A percentile compares a stretch with the other conserved stretches of the same genome.
These are phyloP conservation scores for Colletotrichum lentis DNA, from an alignment of 2,329 filamentous ascomycete genomes.

Conservation along the genomic window DNA sequence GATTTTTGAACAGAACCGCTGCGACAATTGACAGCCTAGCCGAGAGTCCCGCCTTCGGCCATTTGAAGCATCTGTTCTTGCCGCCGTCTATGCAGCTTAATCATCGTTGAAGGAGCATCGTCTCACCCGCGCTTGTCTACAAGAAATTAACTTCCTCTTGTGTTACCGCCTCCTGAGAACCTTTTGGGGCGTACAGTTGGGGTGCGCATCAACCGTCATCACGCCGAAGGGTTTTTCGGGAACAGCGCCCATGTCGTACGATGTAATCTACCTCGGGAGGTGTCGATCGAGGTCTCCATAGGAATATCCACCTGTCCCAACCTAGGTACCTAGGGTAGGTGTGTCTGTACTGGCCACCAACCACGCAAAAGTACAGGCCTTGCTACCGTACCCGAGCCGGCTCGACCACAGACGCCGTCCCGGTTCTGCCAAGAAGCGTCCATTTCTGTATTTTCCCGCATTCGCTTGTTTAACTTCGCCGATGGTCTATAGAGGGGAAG, in stretches of 20 bases:
- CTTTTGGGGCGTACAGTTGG: no score
- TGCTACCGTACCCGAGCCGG: constrained; percentile 29
- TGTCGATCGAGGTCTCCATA: no score
- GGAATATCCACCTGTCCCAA: no score
- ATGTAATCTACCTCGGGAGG: not conserved
- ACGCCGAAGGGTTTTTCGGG: not conserved
- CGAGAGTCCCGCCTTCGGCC: not conserved
- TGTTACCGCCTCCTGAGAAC: no score
- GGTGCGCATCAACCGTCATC: not conserved
- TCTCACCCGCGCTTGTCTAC: not conserved
- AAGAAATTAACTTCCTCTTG: no score
- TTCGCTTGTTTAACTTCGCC: not conserved
- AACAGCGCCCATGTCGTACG: not conserved
- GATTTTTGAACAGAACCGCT: not conserved
- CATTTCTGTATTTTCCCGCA: not conserved
- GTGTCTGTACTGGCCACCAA: not conserved
- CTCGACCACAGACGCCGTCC: not conserved
- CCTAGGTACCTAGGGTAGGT: not conserved
- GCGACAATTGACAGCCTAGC: not conserved
- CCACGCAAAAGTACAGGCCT: not conserved
- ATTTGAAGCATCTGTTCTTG: not conserved
- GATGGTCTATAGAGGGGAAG: not conserved
- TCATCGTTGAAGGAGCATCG: not conserved
- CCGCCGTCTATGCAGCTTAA: not conserved
- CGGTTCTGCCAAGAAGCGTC: not conserved